Evolutionary conservation across 768 basidiomycete genomes (phyloP).

Genomic region (Tricholoma furcatifolium): DNA sequence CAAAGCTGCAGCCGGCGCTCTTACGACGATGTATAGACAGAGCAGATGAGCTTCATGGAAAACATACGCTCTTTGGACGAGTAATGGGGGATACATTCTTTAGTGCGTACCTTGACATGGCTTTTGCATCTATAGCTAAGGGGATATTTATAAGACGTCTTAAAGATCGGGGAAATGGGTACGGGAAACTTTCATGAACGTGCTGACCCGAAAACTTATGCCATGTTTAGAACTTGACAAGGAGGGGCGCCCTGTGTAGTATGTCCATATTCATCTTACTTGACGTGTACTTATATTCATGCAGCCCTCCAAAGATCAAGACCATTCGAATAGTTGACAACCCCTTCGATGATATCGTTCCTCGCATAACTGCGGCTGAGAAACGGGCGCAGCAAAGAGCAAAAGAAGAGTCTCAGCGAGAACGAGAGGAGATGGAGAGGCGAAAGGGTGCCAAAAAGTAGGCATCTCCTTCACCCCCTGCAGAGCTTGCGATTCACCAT

Average conservation of each 20-base stretch:
- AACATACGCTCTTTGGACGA: slow-evolving; percentile 94
- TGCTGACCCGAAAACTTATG: slow-evolving; percentile 3
- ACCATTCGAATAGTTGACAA: slow-evolving; percentile 85
- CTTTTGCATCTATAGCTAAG: neutral
- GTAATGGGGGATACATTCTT: slow-evolving; percentile 86
- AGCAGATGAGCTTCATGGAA: slow-evolving; percentile 90
- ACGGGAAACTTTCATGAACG: slow-evolving; percentile 20
- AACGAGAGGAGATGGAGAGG: slow-evolving; percentile 73
- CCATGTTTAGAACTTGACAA: slow-evolving; percentile 59
- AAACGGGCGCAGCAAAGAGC: slow-evolving; percentile 82
- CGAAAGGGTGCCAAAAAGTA: slow-evolving; percentile 88
- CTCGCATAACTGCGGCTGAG: slow-evolving; percentile 94
- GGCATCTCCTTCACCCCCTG: slow-evolving; percentile 17
- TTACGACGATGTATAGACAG: slow-evolving; percentile 50
- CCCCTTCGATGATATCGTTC: slow-evolving; percentile 93
- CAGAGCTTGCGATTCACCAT: neutral
- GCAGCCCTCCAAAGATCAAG: slow-evolving; percentile 89
- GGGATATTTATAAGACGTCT: slow-evolving; percentile 55
- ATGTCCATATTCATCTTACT: slow-evolving; percentile 23
- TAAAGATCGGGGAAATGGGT: slow-evolving; percentile 93
- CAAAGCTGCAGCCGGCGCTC: neutral
- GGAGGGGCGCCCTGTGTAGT: slow-evolving; percentile 82
- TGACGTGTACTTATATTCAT: neutral
- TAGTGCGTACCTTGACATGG: slow-evolving; percentile 51
- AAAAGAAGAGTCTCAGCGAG: slow-evolving; percentile 68